Percentiles rank a stretch among this genome's conserved stretches.
These are phyloP conservation scores for Chaetomiaceae sp. DNA, from an alignment of 2,329 filamentous ascomycete species.

Conservation along the genomic window DNA sequence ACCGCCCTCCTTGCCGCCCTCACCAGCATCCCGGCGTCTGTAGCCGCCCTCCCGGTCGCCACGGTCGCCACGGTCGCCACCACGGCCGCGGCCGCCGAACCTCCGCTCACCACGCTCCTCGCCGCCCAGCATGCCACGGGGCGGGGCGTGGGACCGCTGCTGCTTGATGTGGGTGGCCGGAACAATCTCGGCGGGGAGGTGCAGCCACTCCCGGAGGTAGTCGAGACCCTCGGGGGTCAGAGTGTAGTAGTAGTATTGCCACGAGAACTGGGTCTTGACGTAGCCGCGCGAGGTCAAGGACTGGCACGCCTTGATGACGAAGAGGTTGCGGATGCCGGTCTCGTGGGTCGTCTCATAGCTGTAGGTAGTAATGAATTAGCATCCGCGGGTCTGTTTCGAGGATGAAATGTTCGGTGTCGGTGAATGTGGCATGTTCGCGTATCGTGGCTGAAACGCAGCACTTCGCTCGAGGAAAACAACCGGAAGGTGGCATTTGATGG, in stretches of 20 bases:
- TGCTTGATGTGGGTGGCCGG: slow-evolving; percentile 99
- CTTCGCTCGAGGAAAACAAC: slow-evolving; percentile 1
- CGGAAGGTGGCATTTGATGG: not conserved
- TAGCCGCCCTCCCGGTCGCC: slow-evolving; percentile 87
- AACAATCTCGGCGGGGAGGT: slow-evolving; percentile 98
- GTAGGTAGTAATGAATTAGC: slow-evolving; percentile 23
- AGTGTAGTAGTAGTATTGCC: slow-evolving; percentile 99
- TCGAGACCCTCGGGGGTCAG: slow-evolving; percentile 96
- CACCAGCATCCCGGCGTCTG: slow-evolving; percentile 81
- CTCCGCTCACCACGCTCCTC: slow-evolving; percentile 77
- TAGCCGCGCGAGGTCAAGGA: slow-evolving; percentile 97
- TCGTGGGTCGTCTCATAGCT: slow-evolving; percentile 60
- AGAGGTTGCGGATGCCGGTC: slow-evolving; percentile 99
- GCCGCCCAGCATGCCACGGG: slow-evolving; percentile 97
- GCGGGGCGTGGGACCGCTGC: slow-evolving; percentile 96
- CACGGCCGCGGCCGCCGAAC: slow-evolving; percentile 65
- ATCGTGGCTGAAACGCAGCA: slow-evolving; percentile 7
- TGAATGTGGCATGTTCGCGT: slow-evolving; percentile 6
- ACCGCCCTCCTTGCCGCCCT: slow-evolving; percentile 87
- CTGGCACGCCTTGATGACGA: slow-evolving; percentile 97
- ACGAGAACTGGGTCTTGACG: slow-evolving; percentile 99
- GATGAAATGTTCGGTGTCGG: not conserved
- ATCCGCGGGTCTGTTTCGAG: slow-evolving; percentile 11
- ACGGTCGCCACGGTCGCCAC: slow-evolving; percentile 64
- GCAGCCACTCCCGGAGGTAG: slow-evolving; percentile 99